Base-by-base conservation (phyloP, 495 filamentous ascomycete genomes). In the Aeminium ludgeri region DNA sequence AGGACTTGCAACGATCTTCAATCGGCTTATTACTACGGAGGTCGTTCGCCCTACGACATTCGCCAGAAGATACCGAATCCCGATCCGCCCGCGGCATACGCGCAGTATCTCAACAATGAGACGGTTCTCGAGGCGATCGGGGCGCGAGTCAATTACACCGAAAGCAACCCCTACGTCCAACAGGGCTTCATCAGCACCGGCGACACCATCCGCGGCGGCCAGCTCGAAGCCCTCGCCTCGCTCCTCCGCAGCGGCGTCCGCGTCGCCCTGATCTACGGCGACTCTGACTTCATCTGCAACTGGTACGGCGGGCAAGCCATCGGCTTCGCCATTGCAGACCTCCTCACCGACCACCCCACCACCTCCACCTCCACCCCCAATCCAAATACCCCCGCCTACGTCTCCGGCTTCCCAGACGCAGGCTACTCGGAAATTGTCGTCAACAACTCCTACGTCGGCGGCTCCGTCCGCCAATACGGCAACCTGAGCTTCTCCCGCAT, bases 341-440 rank as follows among this genome's bases (percentile, higher is more conserved):
- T 30, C 7, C 19, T 50, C 2, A 5, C 34, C 8, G 30, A 40
- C 36, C 30, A 20, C 6, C 31, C 48, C 2, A 20, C 34, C 18
- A 17, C 17, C 17, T 15, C 37, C 10, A n/a, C 10, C n/a, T 7
- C 30, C 10, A 42, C 32, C 36, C 8, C 28, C 20, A n/a, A 18
- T 7, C 31, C 19, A 1, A 17, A 25, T 20, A 20, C 6, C 16
- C 28, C 50, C 30, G 62, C 63, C 29, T 78, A 74, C 51, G 61
- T 55, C 20, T 68, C 69, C 10, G 64, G 59, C 7, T 76, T 76
- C 50, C 59, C 66, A 27, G 49, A 46, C 17, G 55, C 59, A 12
- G 59, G 59, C 33, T 61, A 64, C 55, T 34, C 74, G 69, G 52
- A 65, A 61, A 60, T 74, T 68, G 48, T 67, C 60, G 61, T 67